Evolutionary conservation across 768 basidiomycete genomes (phyloP), one percentile per base, ranked within the genome.

Genomic region (Tulasnella calospora): DNA sequence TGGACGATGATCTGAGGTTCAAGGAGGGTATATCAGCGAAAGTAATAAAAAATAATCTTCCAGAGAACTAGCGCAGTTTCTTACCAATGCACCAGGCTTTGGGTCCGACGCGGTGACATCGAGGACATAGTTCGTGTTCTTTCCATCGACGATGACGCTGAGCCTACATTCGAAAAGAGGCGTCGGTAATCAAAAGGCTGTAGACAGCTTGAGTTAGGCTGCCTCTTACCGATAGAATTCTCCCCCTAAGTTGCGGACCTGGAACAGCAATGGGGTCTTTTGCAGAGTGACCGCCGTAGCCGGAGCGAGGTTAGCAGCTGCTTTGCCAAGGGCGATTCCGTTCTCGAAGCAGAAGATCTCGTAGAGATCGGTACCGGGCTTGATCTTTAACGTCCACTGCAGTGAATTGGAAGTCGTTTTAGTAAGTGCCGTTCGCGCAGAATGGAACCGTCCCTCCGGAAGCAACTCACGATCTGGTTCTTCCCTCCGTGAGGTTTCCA

Each of bases 101-200:
- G 61, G 61, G 27, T 67, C 12, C 30, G 61, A 67, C 27, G 27
- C 61, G 12, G 61, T 30, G 23, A 67, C 61, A 33, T 67, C 61
- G 27, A 67, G 61, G 30, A 67, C 61, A 27, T 67, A 67, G 61
- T 67, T 67, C 61, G 61, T 67, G 61, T 67, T 67, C 61, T 67
- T 67, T 27, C 61, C 61, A 67, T 67, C 61, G 61, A 33, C 61
- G 30, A 67, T 12, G 17, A 67, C 61, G 61, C 61, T 67, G 2
- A 67, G 15, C 4, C 61, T 67, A 33, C 47, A 23, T 51, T 23
- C n/a, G 51, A 13, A 12, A 33, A 67, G n/a, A 27, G 61, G 2
- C n/a, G 7, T n/a, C 23, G 33, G 27, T 30, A 13, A 30, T 67
- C 61, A 67, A 27, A 67, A 33, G 27, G 12, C 61, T 33, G 61